Evolutionary conservation across 2,329 filamentous ascomycete species (phyloP), one percentile per base, ranked within the genome.

Genomic region (Tolypocladium pustulatum): DNA sequence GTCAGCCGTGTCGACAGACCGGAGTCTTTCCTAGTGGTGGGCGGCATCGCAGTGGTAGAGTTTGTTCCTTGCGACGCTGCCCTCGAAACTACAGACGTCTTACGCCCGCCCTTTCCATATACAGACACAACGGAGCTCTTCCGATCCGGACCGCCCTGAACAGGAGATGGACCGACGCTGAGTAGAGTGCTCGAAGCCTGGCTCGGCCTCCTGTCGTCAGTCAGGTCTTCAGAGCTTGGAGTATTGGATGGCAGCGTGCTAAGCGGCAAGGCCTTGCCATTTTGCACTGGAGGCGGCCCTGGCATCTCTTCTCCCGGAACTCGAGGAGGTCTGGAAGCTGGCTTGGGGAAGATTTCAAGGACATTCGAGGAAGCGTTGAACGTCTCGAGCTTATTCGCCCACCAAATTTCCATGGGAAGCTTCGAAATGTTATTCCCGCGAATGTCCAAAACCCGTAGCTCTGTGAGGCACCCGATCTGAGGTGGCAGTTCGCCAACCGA

Each of bases 301-400:
- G 65, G 62, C 7, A 68, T 61, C 30, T 79, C 70, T 36, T 85
- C 83, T 10, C 78, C 79, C 3, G 83, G 82, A 12, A 81, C 72
- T 56, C 88, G 84, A 22, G 86, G 83, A 54, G 85, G 77, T 54
- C 90, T 85, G 10, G 88, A 88, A 1, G 86, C 82, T 27, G 90
- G 90, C 69, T 96, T 97, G 1, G 94, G 94, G 69, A 99, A 97
- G 46, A 84, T 85, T 56, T 92, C 88, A 25, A 99, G 79, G 8
- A 97, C 87, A 65, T 99, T 99, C 13, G 94, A 97, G 0, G 93
- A 97, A 15, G 96, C 87, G 66, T 99, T 99, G 60, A 99, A 81
- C 0, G 88, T 93, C 72, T 97, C 92, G 58, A 99, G 75, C 69
- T 88, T 91, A 65, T 88, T 87, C 56, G 93, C 93, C 79, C 90